These are phyloP conservation scores for Corylus heterophylla DNA, from an alignment of 306 rosid genomes.

Conservation along the genomic window DNA sequence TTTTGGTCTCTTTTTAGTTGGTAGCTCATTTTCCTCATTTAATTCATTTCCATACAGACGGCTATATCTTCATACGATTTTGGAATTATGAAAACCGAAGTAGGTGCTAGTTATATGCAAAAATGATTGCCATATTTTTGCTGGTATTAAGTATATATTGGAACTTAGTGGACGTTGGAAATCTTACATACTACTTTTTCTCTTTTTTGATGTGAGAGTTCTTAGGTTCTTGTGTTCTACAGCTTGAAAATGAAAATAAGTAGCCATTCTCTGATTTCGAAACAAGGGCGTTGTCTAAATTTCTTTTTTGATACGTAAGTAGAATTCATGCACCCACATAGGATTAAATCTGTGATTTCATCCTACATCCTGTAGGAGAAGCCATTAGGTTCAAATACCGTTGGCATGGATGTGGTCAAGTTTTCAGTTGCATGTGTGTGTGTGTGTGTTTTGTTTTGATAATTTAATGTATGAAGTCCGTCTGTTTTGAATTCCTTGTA, in stretches of 20 bases:
- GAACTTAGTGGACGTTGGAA: background rate
- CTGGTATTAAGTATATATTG: background rate
- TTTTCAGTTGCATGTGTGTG: background rate
- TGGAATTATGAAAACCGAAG: background rate
- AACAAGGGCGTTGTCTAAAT: background rate
- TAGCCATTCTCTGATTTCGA: background rate
- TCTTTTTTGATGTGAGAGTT: background rate
- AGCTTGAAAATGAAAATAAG: background rate
- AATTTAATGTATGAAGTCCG: background rate
- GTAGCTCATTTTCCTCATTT: background rate
- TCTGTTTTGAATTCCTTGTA: slow-evolving; percentile 1
- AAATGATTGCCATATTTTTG: background rate
- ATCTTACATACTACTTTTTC: background rate
- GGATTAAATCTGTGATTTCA: too few relatives aligned
- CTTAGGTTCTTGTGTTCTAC: background rate
- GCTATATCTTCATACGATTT: background rate
- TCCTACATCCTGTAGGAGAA: background rate
- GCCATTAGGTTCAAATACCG: background rate
- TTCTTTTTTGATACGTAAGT: background rate
- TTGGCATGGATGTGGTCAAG: background rate
- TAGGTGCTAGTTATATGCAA: background rate
- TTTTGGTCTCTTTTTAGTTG: background rate
- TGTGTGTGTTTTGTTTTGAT: background rate
- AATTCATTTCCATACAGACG: background rate
- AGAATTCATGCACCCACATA: background rate